Conservation (phyloP, 2,329 filamentous ascomycete species). For the Colletotrichum trifolii region DNA sequence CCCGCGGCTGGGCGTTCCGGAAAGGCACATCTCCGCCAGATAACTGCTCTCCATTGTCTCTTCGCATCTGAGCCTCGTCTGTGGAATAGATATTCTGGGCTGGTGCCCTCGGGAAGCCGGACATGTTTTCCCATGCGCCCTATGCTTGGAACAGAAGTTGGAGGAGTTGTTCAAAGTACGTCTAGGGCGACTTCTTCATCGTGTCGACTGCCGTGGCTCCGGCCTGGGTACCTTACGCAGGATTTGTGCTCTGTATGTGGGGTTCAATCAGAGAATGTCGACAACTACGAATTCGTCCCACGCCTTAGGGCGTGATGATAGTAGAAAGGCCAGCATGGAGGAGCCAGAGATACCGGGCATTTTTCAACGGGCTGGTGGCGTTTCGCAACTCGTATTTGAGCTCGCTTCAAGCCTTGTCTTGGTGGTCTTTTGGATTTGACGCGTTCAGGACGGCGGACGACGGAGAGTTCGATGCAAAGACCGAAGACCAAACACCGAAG, state of each 20-base stretch:
- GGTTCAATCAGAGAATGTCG: not conserved
- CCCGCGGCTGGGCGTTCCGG: not conserved
- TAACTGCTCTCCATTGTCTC: not conserved
- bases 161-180: not conserved
- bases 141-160: not conserved
- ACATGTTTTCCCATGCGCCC: not conserved
- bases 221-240: not conserved
- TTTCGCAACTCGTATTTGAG: too few relatives aligned
- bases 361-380: too few relatives aligned
- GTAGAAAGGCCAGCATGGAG: too few relatives aligned
- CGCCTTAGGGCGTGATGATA: slow-evolving; percentile 7
- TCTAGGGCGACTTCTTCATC: too few relatives aligned
- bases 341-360: too few relatives aligned
- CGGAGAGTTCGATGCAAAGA: too few relatives aligned
- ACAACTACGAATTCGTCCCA: not conserved
- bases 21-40: not conserved
- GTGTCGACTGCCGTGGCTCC: too few relatives aligned
- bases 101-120: not conserved
- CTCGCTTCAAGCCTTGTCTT: too few relatives aligned
- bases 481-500: too few relatives aligned
- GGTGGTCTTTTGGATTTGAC: too few relatives aligned
- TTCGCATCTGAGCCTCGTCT: not conserved
- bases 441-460: too few relatives aligned
- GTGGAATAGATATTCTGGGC: not conserved
- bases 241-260: not conserved